These are phyloP conservation scores for Trametes hirsuta DNA, from an alignment of 1,284 basidiomycete genomes.

Conservation along the genomic window DNA sequence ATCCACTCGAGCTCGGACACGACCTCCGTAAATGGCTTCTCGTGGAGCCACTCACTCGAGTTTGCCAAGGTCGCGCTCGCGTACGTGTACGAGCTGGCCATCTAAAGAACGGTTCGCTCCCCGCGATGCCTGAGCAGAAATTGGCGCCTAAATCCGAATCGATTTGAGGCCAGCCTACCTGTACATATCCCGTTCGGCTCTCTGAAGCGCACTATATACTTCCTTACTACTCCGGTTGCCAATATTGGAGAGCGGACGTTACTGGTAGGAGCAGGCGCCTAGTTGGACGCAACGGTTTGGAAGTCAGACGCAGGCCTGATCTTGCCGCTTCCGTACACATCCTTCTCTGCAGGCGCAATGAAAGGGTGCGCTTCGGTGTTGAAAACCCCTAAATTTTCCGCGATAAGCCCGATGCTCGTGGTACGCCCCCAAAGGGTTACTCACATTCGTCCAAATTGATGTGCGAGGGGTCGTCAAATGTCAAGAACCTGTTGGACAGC, in stretches of 20 bases:
- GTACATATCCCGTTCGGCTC: too few relatives aligned
- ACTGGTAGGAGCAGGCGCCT: constrained; percentile 28
- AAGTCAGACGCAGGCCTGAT: constrained; percentile 19
- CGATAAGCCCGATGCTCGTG: not conserved
- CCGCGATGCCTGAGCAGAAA: too few relatives aligned
- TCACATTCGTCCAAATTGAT: constrained; percentile 69
- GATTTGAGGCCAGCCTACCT: too few relatives aligned
- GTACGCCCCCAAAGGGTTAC: constrained; percentile 18
- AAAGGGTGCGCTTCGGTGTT: constrained; percentile 77
- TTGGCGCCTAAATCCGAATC: too few relatives aligned
- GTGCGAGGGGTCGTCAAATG: constrained; percentile 68
- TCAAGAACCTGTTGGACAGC: constrained; percentile 54
- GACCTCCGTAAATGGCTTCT: constrained; percentile 51
- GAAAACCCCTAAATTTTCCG: constrained; percentile 54
- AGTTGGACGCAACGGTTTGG: constrained; percentile 27
- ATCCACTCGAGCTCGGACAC: constrained; percentile 52
- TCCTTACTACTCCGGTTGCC: not conserved
- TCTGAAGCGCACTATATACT: too few relatives aligned
- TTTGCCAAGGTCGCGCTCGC: constrained; percentile 61
- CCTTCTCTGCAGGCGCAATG: constrained; percentile 51
- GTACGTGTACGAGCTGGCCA: constrained; percentile 47
- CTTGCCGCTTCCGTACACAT: constrained; percentile 46
- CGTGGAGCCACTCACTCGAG: constrained; percentile 52
- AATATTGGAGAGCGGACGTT: constrained; percentile 20
- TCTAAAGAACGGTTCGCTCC: not conserved